Evolutionary conservation across 2,329 filamentous ascomycete genomes (phyloP), one percentile per base, ranked within the genome.

Genomic region (Xylariaceae sp.): DNA sequence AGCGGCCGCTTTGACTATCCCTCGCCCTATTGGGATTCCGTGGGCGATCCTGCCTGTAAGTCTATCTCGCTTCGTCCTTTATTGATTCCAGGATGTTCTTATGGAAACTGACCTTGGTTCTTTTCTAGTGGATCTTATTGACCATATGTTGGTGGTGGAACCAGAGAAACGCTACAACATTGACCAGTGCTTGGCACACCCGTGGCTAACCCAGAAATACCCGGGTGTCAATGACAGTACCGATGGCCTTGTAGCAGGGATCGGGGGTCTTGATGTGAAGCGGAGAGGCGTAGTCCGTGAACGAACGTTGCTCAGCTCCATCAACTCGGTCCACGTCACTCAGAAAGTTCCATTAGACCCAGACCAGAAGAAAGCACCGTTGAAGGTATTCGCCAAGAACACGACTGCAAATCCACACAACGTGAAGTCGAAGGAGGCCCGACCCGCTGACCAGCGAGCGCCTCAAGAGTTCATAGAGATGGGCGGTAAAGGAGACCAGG

Each of bases 21-120:
- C 0, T 96, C 91, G 1, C 95, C 95, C 0, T 98, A 98, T 74
- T 99, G 92, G 92, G 91, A 96, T 72, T 85, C 86, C 2, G 87
- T 96, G 26, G 88, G 90, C 67, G 93, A 98, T 63, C 84, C 89
- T 52, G 95, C 93, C 7, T 80, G 82, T 85, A 74, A 77, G 82
- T 74, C 40, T 40, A 29, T 29, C 10, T 12, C 3, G n/a, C 23
- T 12, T 23, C 16, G 16, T 21, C 10, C 10, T 5, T 23, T 50
- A 3, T 19, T 20, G 23, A 7, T 37, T 37, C 3, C 12, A 12
- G 14, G 3, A 37, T 12, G 3, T 3, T 37, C 6, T 12, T 7
- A 37, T 20, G 7, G 54, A 61, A 60, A 65, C 62, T 66, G 56
- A 59, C 19, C 4, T 32, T 20, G 18, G 9, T 49, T 45, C 18